Conservation (phyloP, 345 rosid species). For the Salix koriyanagi region DNA sequence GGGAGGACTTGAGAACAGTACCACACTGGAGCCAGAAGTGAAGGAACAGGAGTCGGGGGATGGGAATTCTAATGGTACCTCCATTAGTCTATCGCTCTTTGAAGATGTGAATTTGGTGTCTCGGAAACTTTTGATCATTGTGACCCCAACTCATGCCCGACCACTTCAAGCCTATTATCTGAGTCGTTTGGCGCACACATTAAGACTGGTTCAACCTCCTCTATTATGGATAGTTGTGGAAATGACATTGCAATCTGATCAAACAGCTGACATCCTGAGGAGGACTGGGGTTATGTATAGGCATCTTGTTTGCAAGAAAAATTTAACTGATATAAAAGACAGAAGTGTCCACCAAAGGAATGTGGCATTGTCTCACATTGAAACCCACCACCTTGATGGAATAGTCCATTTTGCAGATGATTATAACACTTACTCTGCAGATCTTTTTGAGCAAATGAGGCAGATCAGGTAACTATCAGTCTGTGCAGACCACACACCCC, state of each 20-base stretch:
- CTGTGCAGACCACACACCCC: background rate
- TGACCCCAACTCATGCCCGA: slow-evolving; percentile 43
- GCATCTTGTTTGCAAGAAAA: slow-evolving; percentile 53
- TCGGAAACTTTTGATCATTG: slow-evolving; percentile 50
- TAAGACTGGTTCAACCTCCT: slow-evolving; percentile 50
- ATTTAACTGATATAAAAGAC: slow-evolving; percentile 43
- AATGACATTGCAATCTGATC: slow-evolving; percentile 48
- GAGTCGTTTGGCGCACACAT: slow-evolving; percentile 44
- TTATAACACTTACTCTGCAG: slow-evolving; percentile 32
- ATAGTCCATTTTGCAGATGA: slow-evolving; percentile 57
- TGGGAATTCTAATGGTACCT: background rate
- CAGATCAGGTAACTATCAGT: slow-evolving; percentile 41
- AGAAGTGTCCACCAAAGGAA: slow-evolving; percentile 52
- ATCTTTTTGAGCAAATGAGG: slow-evolving; percentile 57
- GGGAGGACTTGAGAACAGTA: slow-evolving; percentile 7
- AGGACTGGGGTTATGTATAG: slow-evolving; percentile 52
- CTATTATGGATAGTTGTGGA: slow-evolving; percentile 69
- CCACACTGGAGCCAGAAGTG: slow-evolving; percentile 15
- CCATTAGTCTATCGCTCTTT: slow-evolving; percentile 13
- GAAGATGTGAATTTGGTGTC: slow-evolving; percentile 16
- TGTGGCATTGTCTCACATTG: slow-evolving; percentile 57
- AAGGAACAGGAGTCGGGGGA: slow-evolving; percentile 13
- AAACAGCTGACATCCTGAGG: slow-evolving; percentile 51
- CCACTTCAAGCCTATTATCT: slow-evolving; percentile 48
- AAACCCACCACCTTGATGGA: slow-evolving; percentile 57